phyloP scores from a whole-genome alignment of 2,329 filamentous ascomycete genomes.

The Ramularia endophylla region DNA sequence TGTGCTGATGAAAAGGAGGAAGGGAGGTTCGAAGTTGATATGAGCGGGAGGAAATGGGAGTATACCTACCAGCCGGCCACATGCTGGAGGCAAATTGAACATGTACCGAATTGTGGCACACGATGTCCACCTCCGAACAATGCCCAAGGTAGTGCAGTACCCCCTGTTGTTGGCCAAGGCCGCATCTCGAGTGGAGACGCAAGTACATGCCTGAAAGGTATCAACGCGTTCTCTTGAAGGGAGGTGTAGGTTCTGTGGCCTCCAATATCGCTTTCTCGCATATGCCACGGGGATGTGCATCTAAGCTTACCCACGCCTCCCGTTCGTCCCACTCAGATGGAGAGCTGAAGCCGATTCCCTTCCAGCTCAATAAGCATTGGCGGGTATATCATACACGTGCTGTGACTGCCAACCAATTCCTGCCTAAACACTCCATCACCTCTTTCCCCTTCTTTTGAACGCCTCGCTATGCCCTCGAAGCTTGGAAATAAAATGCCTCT shows the following conservation, averaged over 20 bases:
- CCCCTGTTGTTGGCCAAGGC: too few species aligned
- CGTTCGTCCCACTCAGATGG: neutral
- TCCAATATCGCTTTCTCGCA: too few species aligned
- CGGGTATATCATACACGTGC: conserved; percentile 3
- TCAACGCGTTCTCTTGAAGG: too few species aligned
- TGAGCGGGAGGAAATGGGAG: conserved; percentile 1
- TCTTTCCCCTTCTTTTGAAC: conserved; percentile 1
- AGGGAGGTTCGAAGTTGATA: conserved; percentile 17
- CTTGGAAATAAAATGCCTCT: too few species aligned
- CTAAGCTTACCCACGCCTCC: neutral
- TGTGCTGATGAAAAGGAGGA: conserved; percentile 20
- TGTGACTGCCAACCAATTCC: neutral
- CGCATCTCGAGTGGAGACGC: too few species aligned
- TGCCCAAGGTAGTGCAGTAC: too few species aligned
- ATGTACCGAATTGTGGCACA: too few species aligned
- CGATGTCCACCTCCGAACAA: too few species aligned
- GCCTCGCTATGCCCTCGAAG: conserved; percentile 7
- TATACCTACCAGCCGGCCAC: too few species aligned
- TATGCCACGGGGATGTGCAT: neutral
- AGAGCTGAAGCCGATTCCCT: neutral
- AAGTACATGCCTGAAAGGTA: too few species aligned
- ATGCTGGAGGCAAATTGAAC: too few species aligned
- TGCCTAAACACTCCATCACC: neutral
- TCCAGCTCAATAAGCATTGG: neutral
- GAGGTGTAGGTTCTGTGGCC: too few species aligned